Base-by-base conservation (phyloP, 2,329 filamentous ascomycete genomes). In the Rosellinia necatrix region DNA sequence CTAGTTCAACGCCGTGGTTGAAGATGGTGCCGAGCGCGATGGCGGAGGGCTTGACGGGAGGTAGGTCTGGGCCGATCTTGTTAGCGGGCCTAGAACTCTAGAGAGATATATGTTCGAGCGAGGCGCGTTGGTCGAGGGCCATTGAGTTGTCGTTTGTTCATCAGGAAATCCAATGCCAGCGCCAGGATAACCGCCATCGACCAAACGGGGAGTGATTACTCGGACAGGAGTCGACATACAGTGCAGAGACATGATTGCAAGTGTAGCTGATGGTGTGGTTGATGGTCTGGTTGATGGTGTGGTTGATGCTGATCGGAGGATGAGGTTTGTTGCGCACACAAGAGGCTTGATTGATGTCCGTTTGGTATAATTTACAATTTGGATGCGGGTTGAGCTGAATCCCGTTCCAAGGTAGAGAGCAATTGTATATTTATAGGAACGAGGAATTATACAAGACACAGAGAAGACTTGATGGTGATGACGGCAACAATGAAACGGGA, bases 21-120 rank as follows among this genome's bases (percentile, higher is more conserved):
- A 97, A 99, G 76, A 92, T 79, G 62, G 92, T 94, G 78, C 94
- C 94, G 71, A 97, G 86, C 71, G 93, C 94, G 72, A 99, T 96
- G 71, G 94, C 93, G 72, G 92, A 97, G 68, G 94, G 94, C 88
- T 97, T 97, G 72, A 99, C 94, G 66, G 92, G 74, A 63, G 83
- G 83, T 29, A 86, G 79, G 71, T 85, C 81, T 84, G 56, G n/a
- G 15, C 17, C 2, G 13, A 50, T 27, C 0, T 3, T 38, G 41
- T 60, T 17, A 59, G 57, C 19, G n/a, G 2, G 37, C 3, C 32
- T 22, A n/a, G n/a, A n/a, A n/a, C n/a, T n/a, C n/a, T n/a, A n/a
- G n/a, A n/a, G n/a, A n/a, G n/a, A n/a, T n/a, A n/a, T n/a, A n/a
- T n/a, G n/a, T n/a, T n/a, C n/a, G n/a, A n/a, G n/a, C n/a, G n/a